A percentile compares a stretch with the other conserved stretches of the same genome.
Evolutionary conservation across 306 rosid genomes (phyloP).

Genomic region (Cicer bijugum): DNA sequence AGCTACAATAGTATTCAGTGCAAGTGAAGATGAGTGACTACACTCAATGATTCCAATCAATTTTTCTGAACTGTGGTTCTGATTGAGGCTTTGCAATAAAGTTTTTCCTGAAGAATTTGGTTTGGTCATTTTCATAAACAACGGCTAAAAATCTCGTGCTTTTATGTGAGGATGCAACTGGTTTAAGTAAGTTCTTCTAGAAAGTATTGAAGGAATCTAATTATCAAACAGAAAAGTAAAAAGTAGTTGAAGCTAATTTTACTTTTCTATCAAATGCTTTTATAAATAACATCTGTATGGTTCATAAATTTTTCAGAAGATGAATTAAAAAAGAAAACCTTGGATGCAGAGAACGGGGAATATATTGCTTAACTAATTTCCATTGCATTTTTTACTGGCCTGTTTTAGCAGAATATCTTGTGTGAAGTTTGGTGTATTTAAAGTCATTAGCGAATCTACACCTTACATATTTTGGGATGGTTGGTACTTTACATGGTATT

Average conservation of each 20-base stretch:
- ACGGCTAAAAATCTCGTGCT: constrained; percentile 23
- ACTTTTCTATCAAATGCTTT: neutral
- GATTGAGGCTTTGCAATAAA: constrained; percentile 36
- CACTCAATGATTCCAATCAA: constrained; percentile 26
- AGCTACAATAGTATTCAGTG: constrained; percentile 41
- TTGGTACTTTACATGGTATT: constrained; percentile 17
- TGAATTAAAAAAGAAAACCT: constrained; percentile 26
- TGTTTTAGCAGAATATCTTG: neutral
- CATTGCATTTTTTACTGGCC: constrained; percentile 33
- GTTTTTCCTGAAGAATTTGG: constrained; percentile 37
- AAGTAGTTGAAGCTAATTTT: constrained; percentile 15
- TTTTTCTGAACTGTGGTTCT: constrained; percentile 39
- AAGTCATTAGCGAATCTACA: neutral
- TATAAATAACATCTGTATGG: constrained; percentile 4
- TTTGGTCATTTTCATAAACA: constrained; percentile 37
- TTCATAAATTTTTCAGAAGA: constrained; percentile 17
- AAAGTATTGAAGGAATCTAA: constrained; percentile 28
- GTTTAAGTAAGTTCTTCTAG: constrained; percentile 39
- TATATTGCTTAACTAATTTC: constrained; percentile 13
- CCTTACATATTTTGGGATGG: constrained; percentile 17
- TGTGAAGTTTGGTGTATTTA: constrained; percentile 3
- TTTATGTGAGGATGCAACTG: constrained; percentile 32
- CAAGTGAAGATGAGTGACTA: constrained; percentile 25
- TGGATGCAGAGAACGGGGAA: constrained; percentile 19
- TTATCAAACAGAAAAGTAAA: constrained; percentile 1